Base-by-base conservation (phyloP, 257 asterid species). In the Solanum peruvianum region DNA sequence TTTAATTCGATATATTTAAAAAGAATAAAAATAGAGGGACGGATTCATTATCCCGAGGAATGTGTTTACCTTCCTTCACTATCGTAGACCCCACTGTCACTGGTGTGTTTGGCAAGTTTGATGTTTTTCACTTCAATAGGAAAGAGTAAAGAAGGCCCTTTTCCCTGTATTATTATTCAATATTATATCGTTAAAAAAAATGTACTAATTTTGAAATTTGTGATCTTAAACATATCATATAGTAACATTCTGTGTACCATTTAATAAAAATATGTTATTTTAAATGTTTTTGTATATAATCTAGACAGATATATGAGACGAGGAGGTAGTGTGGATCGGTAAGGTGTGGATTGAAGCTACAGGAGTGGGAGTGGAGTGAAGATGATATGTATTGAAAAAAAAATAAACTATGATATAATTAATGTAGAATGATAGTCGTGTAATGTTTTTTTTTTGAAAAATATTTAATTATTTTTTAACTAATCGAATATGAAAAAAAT, bases 61-160 rank as follows among this genome's bases (percentile, higher is more conserved):
- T 78, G 25, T 6, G 35, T 92, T 20, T 67, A 67, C 99, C 99
- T 94, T 91, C 99, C 99, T 85, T 94, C 93, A 41, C 85, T 82
- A 89, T 94, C 98, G 52, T 93, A 96, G 69, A 92, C 96, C 35
- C 96, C 98, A 64, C 96, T 91, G 86, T 96, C 98, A 81, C 98
- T 95, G 7, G 91, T 90, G 83, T 96, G 99, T 86, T 94, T 95
- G 75, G 87, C 91, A 78, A 90, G 8, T 6, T 91, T 88, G 84
- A 97, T 95, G 90, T 97, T 94, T 64, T 93, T 91, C 64, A 97
- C 94, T 91, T 94, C 97, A 42, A 97, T 92, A 0, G 98, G 98
- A 84, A 97, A 94, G 7, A 45, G 85, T 9, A 90, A 29, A 25
- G 95, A 93, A 62, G 93, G 92, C 16, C 93, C 70, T 70, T 94